These are phyloP conservation scores for Mycogone perniciosa DNA, from an alignment of 2,329 filamentous ascomycete genomes.

Conservation along the genomic window DNA sequence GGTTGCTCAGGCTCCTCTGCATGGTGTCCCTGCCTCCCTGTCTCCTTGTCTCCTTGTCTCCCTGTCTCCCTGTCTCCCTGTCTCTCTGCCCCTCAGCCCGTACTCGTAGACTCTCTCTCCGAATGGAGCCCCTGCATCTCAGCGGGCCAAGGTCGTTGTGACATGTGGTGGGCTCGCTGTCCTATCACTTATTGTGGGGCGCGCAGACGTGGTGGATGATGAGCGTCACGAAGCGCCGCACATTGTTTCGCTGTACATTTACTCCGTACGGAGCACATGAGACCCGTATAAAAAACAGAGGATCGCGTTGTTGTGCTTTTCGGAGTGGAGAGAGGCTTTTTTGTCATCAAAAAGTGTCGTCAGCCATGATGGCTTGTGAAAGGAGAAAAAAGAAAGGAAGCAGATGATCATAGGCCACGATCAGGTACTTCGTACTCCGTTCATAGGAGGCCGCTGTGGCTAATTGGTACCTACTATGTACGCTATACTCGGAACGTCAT, in stretches of 20 bases:
- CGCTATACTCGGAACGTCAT: background rate
- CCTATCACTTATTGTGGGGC: conserved; percentile 20
- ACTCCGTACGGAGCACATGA: background rate
- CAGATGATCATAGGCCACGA: background rate
- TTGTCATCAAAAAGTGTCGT: no score
- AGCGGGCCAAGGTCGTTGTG: background rate
- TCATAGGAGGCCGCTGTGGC: background rate
- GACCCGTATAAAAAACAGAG: no score
- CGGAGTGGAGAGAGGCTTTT: no score
- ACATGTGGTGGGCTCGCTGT: conserved; percentile 21
- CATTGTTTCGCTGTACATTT: background rate
- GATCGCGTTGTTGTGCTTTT: no score
- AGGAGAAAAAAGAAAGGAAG: no score
- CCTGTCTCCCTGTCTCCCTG: background rate
- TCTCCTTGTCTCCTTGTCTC: background rate
- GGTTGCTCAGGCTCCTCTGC: conserved; percentile 8
- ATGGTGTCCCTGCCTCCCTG: background rate
- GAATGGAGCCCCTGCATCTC: no score
- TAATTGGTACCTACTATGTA: no score
- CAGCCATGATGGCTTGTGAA: no score
- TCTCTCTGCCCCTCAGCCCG: background rate
- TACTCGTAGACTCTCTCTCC: no score
- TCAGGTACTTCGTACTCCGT: background rate
- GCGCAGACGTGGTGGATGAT: background rate
- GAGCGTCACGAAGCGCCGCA: background rate